Base-by-base conservation (phyloP, 1,139 yeast genomes). In the Yamadazyma songkhlaensis region DNA sequence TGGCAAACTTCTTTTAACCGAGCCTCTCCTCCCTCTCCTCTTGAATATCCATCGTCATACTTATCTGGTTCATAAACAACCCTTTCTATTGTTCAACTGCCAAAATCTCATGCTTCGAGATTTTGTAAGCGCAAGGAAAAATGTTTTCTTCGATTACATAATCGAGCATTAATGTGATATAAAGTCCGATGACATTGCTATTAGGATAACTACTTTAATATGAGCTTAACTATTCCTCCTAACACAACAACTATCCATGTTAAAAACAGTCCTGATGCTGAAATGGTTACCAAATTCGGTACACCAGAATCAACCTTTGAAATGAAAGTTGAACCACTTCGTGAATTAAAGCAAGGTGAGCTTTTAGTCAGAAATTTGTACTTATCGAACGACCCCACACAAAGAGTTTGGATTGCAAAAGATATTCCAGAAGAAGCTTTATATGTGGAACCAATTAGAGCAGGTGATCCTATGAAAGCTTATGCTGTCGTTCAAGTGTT, bases 341-440 rank as follows among this genome's bases (percentile, higher is more conserved):
- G 41, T 4, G 47, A 40, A 9, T 51, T 77, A 37, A 49, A 64
- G 40, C 68, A 64, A 1, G 74, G 68, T 29, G 72, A 79, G 43
- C 43, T 79, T 6, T 59, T 77, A 25, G 62, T 79, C 20, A 72
- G 76, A 54, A 57, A 67, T 5, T 46, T 74, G 33, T 70, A 67
- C 41, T 51, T 80, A n/a, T 78, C 85, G 27, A 79, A 81, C 49
- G 87, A 81, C 52, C 86, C 87, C 11, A 76, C 83, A 9, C 85
- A 79, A 53, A 74, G 81, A 55, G 69, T 72, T 36, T 80, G 84
- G 83, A 78, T 80, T 35, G 66, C 64, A 42, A 66, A 65, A 40
- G 64, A 58, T 39, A 55, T 67, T 12, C 56, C 70, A 12, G 60
- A 64, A 4, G 66, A 59, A 35, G 62, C 71, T 45, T 60, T 68